These are phyloP conservation scores for Nemania abortiva DNA, from an alignment of 2,329 filamentous ascomycete genomes.

Conservation along the genomic window DNA sequence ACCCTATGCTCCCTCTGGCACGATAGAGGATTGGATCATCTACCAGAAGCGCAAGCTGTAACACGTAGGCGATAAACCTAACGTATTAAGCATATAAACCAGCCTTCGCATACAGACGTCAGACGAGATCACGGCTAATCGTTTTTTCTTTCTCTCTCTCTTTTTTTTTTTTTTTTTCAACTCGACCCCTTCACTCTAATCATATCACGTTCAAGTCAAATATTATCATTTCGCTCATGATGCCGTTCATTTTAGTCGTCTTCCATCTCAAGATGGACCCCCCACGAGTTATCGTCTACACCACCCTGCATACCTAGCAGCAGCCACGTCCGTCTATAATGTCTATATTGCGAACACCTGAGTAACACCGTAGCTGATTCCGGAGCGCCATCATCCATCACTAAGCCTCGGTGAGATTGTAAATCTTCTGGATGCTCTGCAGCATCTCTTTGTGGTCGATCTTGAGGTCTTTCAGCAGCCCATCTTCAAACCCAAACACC, in stretches of 20 bases:
- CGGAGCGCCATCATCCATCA: not conserved
- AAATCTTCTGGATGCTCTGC: constrained; percentile 72
- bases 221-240: not conserved
- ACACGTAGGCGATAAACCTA: not conserved
- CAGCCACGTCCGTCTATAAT: not conserved
- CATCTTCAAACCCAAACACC: constrained; percentile 78
- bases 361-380: not conserved
- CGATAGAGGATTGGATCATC: too few relatives aligned
- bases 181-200: not conserved
- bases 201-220: not conserved
- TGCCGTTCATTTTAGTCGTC: not conserved
- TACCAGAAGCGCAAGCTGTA: not conserved
- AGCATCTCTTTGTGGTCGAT: constrained; percentile 71
- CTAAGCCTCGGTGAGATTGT: constrained; percentile 60
- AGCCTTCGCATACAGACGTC: not conserved
- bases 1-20: not conserved
- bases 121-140: not conserved
- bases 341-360: not conserved
- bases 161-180: too few relatives aligned
- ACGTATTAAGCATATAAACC: not conserved
- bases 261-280: not conserved
- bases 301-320: not conserved
- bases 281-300: not conserved
- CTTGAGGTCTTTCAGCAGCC: constrained; percentile 73
- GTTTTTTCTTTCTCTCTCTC: too few relatives aligned